Percentiles rank a stretch among this genome's conserved stretches.
phyloP scores from a whole-genome alignment of 2,329 filamentous ascomycete species.

The Cryphonectria carpinicola region DNA sequence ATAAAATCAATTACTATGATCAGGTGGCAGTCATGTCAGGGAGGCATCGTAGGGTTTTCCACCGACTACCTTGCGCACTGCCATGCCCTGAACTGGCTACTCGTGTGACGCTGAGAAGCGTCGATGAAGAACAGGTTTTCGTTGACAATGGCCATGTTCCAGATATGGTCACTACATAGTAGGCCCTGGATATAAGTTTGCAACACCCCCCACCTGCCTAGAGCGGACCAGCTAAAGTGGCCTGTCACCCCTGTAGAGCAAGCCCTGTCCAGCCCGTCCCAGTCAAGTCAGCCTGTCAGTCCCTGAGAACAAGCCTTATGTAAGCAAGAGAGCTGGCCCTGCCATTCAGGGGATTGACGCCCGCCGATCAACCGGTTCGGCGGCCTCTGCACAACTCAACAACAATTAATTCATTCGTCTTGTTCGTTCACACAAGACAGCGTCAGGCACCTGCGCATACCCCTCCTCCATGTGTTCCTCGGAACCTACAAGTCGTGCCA shows the following conservation, averaged over 20 bases:
- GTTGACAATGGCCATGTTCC: background rate
- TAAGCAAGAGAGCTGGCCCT: constrained; percentile 4
- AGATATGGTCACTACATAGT: background rate
- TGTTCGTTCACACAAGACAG: background rate
- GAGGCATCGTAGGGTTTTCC: background rate
- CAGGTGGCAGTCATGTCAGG: background rate
- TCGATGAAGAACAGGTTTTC: background rate
- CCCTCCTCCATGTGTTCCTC: constrained; percentile 17
- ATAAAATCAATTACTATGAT: background rate
- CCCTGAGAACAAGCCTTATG: background rate
- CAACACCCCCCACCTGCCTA: background rate
- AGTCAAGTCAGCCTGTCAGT: too few relatives aligned
- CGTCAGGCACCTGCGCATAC: background rate
- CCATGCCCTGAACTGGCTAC: background rate
- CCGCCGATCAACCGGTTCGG: background rate
- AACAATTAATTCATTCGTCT: background rate
- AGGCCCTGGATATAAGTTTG: background rate
- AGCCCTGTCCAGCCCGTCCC: too few relatives aligned
- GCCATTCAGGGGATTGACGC: constrained; percentile 2
- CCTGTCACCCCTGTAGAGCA: background rate
- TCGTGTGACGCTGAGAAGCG: background rate
- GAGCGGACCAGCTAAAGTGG: background rate
- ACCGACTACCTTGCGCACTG: background rate
- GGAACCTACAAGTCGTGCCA: constrained; percentile 4
- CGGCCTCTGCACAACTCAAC: background rate